phyloP scores from a whole-genome alignment of 805 yeast species.

The Teunomyces panamensis region DNA sequence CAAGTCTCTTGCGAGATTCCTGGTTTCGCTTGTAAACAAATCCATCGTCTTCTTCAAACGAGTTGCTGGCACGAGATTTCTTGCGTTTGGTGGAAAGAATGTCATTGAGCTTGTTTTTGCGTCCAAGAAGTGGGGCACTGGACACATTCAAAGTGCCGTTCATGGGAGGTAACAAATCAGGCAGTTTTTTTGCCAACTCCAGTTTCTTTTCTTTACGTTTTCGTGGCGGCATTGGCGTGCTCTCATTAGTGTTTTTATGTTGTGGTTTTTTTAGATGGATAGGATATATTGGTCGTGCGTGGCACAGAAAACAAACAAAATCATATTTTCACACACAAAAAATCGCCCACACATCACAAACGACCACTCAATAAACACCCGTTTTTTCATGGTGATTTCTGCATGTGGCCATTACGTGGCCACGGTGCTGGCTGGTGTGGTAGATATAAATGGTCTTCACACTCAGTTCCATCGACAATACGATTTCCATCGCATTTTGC shows the following conservation, averaged over 20 bases:
- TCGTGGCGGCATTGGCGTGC: not conserved
- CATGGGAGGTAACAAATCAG: not conserved
- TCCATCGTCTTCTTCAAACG: conserved; percentile 32
- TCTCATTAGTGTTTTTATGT: not conserved
- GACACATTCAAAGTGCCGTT: not conserved
- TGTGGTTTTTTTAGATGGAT: not conserved
- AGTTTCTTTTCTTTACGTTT: not conserved
- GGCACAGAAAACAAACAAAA: not conserved
- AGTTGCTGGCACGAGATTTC: conserved; percentile 1
- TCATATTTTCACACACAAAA: not conserved
- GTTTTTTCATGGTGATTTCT: conserved; percentile 10
- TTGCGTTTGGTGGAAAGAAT: conserved; percentile 1
- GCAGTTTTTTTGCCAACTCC: not conserved
- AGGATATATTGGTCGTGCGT: not conserved
- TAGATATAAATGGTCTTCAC: conserved; percentile 6
- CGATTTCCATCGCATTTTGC: conserved; percentile 4
- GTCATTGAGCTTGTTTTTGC: conserved; percentile 19
- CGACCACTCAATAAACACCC: not conserved
- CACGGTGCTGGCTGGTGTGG: conserved; percentile 3
- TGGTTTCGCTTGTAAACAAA: conserved; percentile 28
- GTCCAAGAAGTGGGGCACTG: conserved; percentile 12
- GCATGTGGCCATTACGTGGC: conserved; percentile 22
- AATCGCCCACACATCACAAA: not conserved
- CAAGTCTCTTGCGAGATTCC: conserved; percentile 10
- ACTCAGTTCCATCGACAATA: conserved; percentile 7